Evolutionary conservation across 768 basidiomycete species (phyloP).

Genomic region (Amanita jacksonii): DNA sequence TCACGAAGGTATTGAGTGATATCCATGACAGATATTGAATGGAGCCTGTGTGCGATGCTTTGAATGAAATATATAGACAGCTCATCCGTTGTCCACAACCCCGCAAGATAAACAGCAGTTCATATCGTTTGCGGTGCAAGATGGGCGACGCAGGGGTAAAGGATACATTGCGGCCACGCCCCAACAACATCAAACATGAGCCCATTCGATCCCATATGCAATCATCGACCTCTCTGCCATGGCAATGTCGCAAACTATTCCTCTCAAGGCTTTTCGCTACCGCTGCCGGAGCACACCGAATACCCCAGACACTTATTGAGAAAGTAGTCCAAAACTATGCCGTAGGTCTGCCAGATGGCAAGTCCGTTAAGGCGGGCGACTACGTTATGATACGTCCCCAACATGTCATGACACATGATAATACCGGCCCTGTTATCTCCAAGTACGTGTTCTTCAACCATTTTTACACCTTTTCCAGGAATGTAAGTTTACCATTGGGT

Average conservation of each 20-base stretch:
- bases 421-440: constrained; percentile 95
- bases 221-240: background rate
- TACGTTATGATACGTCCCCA: constrained; percentile 99
- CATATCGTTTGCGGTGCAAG: no score
- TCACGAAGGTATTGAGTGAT: no score
- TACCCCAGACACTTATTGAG: constrained; percentile 87
- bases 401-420: constrained; percentile 98
- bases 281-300: constrained; percentile 16
- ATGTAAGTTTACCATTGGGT: constrained; percentile 9
- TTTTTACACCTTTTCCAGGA: constrained; percentile 2
- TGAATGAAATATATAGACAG: no score
- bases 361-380: constrained; percentile 86
- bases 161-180: no score
- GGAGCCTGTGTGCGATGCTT: no score
- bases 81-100: no score
- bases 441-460: constrained; percentile 50
- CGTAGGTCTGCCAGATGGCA: constrained; percentile 75
- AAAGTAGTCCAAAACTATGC: constrained; percentile 98
- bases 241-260: constrained; percentile 9
- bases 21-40: no score
- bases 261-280: constrained; percentile 18
- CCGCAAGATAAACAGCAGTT: no score
- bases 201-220: no score
- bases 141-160: no score
- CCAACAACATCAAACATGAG: no score